phyloP scores from a whole-genome alignment of 2,329 filamentous ascomycete genomes.

The Chrysoporthe cubensis region DNA sequence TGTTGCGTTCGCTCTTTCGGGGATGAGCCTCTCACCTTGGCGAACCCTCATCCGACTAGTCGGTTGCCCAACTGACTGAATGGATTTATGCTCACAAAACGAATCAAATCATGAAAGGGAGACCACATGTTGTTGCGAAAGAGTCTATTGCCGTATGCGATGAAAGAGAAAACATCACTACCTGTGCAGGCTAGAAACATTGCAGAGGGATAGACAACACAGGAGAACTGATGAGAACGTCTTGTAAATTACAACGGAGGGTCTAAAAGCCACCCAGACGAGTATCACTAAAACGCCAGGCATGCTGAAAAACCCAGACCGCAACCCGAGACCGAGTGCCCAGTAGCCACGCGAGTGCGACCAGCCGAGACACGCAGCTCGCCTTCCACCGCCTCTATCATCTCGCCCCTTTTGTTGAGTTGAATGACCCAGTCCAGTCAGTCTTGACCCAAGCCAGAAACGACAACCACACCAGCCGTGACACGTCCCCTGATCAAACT shows the following conservation, averaged over 20 bases:
- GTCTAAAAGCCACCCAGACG: constrained; percentile 30
- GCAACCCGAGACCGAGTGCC: constrained; percentile 20
- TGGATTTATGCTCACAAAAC: neutral
- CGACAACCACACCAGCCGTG: constrained; percentile 28
- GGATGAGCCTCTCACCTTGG: neutral
- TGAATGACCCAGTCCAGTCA: constrained; percentile 29
- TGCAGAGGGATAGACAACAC: constrained; percentile 8
- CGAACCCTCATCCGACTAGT: neutral
- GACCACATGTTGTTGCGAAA: neutral
- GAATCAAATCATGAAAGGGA: neutral
- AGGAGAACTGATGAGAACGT: constrained; percentile 21
- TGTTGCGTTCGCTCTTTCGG: neutral
- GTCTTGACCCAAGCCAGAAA: constrained; percentile 34
- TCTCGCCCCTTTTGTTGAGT: constrained; percentile 30
- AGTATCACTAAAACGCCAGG: constrained; percentile 30
- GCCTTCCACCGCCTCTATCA: constrained; percentile 33
- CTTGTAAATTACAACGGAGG: constrained; percentile 31
- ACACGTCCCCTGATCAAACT: constrained; percentile 29
- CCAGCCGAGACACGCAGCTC: constrained; percentile 39
- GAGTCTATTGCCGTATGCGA: constrained; percentile 20
- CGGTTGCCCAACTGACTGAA: neutral
- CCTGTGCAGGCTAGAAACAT: constrained; percentile 5
- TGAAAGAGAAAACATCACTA: constrained; percentile 3
- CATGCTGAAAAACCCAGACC: constrained; percentile 29
- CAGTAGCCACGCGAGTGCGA: constrained; percentile 15